Conservation (phyloP, 2,329 filamentous ascomycete genomes). For the Byssothecium circinans region DNA sequence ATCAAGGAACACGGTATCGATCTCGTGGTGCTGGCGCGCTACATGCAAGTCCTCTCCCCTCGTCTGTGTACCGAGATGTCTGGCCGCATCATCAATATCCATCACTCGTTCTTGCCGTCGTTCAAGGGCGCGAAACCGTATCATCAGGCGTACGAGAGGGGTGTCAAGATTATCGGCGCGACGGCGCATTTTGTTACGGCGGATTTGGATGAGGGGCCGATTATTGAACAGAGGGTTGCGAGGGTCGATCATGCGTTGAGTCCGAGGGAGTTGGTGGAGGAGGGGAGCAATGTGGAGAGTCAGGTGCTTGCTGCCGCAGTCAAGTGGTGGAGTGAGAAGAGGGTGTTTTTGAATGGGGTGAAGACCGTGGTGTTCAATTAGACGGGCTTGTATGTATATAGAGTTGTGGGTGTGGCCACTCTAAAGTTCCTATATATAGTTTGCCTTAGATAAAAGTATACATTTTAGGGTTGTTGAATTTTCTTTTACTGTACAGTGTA, state of each 20-base stretch:
- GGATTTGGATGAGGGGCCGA: constrained; percentile 82
- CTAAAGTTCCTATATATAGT: background rate
- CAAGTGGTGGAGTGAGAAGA: constrained; percentile 79
- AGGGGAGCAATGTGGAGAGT: constrained; percentile 82
- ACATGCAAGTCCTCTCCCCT: constrained; percentile 84
- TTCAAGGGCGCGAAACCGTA: constrained; percentile 91
- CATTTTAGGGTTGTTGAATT: too few relatives aligned
- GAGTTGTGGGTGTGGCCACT: too few relatives aligned
- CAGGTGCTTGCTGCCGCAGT: constrained; percentile 80
- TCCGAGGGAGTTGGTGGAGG: constrained; percentile 74
- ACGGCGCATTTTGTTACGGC: constrained; percentile 86
- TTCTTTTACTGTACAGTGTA: too few relatives aligned
- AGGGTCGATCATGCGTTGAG: constrained; percentile 76
- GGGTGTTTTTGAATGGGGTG: constrained; percentile 74
- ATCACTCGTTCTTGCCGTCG: constrained; percentile 81
- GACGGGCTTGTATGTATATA: background rate
- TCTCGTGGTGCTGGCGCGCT: constrained; percentile 77
- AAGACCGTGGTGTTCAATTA: constrained; percentile 78
- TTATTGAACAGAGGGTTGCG: constrained; percentile 81
- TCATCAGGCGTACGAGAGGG: constrained; percentile 82
- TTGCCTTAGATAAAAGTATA: too few relatives aligned
- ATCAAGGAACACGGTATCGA: constrained; percentile 71
- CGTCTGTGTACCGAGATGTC: constrained; percentile 76
- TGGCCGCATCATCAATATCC: constrained; percentile 88
- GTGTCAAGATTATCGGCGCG: constrained; percentile 86